These are phyloP conservation scores for Globisporangium cystogenes DNA, from an alignment of 352 stramenopile genomes.

Conservation along the genomic window DNA sequence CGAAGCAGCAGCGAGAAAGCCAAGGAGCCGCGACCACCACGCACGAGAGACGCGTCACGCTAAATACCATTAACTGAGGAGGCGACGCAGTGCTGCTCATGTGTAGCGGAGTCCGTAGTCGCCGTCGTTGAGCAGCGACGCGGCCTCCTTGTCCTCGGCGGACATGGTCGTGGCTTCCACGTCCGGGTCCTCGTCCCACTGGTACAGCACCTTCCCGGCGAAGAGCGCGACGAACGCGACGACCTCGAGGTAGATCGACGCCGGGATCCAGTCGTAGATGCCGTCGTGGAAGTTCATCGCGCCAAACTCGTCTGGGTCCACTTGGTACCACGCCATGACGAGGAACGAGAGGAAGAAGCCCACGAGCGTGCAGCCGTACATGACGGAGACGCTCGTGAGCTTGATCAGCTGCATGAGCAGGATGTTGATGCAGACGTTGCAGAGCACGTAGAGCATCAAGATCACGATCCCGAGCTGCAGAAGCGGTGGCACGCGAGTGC, in stretches of 20 bases:
- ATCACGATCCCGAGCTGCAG: constrained; percentile 61
- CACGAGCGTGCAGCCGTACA: constrained; percentile 67
- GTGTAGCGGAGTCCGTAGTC: constrained; percentile 76
- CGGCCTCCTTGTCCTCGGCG: constrained; percentile 80
- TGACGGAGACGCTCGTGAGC: constrained; percentile 73
- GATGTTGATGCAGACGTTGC: constrained; percentile 77
- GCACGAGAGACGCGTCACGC: too few relatives aligned
- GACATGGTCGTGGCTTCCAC: constrained; percentile 78
- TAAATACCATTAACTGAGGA: too few relatives aligned
- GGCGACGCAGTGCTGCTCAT: constrained; percentile 16
- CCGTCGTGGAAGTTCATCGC: constrained; percentile 47
- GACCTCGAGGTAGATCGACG: constrained; percentile 64
- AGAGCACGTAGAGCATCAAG: constrained; percentile 64
- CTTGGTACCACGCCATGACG: constrained; percentile 72
- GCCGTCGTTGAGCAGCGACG: constrained; percentile 62
- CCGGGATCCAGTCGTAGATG: constrained; percentile 64
- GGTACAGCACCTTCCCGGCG: constrained; percentile 65
- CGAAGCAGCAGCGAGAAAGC: too few relatives aligned
- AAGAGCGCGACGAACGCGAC: constrained; percentile 66
- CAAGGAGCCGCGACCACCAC: too few relatives aligned
- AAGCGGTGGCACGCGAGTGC: not conserved
- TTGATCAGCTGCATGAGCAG: constrained; percentile 65
- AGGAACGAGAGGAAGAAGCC: constrained; percentile 73
- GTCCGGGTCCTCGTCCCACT: constrained; percentile 75
- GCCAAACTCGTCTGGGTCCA: constrained; percentile 62